A percentile compares a stretch with the other conserved stretches of the same genome.
Evolutionary conservation across 2,329 filamentous ascomycete genomes (phyloP).

Genomic region (Triangularia verruculosa): DNA sequence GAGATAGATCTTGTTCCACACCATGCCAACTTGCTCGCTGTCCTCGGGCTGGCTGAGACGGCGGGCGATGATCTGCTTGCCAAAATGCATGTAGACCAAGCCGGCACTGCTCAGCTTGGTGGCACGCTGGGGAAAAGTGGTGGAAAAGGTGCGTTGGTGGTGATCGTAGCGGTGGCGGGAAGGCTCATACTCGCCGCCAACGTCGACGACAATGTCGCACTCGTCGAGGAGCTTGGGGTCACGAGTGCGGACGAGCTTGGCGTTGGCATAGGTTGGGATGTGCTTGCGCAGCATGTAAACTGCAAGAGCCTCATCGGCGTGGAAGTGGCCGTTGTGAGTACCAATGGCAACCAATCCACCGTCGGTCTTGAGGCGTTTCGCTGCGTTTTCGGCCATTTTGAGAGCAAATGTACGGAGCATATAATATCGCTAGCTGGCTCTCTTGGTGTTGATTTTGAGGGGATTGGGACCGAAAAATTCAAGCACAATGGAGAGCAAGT

Average conservation of each 20-base stretch:
- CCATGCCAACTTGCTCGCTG: slow-evolving; percentile 64
- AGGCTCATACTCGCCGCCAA: slow-evolving; percentile 91
- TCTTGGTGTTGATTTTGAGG: background rate
- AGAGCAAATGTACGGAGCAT: slow-evolving; percentile 22
- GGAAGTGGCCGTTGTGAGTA: slow-evolving; percentile 98
- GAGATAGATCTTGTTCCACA: slow-evolving; percentile 88
- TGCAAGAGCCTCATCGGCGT: slow-evolving; percentile 95
- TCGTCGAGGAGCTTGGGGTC: slow-evolving; percentile 73
- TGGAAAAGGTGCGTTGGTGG: slow-evolving; percentile 88
- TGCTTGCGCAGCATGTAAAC: slow-evolving; percentile 88
- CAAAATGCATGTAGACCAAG: slow-evolving; percentile 94
- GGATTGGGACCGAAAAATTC: background rate
- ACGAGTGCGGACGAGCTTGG: slow-evolving; percentile 79
- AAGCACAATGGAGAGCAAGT: background rate
- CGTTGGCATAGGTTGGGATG: slow-evolving; percentile 71
- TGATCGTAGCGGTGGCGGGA: slow-evolving; percentile 82
- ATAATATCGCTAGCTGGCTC: slow-evolving; percentile 1
- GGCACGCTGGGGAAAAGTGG: slow-evolving; percentile 75
- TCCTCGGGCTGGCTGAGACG: slow-evolving; percentile 56
- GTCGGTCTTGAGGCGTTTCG: slow-evolving; percentile 82
- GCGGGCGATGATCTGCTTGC: slow-evolving; percentile 73
- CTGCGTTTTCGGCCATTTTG: slow-evolving; percentile 62
- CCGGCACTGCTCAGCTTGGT: slow-evolving; percentile 95
- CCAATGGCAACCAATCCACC: slow-evolving; percentile 65
- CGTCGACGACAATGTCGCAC: slow-evolving; percentile 95